phyloP scores from a whole-genome alignment of 306 rosid species.

The Amphicarpaea edgeworthii region DNA sequence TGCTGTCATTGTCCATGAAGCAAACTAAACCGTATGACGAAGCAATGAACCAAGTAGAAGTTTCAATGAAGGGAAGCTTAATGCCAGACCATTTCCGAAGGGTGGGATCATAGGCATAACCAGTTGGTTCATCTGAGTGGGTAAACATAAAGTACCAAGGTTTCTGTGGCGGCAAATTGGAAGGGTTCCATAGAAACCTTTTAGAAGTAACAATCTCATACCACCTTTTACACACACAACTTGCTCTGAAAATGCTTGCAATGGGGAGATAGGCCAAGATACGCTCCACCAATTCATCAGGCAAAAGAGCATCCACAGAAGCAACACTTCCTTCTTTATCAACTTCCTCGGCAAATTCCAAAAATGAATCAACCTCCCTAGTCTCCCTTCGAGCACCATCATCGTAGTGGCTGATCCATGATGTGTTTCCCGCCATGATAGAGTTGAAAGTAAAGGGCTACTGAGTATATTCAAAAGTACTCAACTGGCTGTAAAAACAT shows the following conservation, averaged over 20 bases:
- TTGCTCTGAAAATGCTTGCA: conserved; percentile 86
- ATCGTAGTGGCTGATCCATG: conserved; percentile 74
- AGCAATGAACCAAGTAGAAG: conserved; percentile 70
- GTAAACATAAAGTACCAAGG: conserved; percentile 99
- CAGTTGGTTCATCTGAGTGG: conserved; percentile 72
- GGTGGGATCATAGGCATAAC: conserved; percentile 78
- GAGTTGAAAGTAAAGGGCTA: conserved; percentile 47
- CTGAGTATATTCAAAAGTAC: conserved; percentile 8
- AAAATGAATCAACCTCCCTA: conserved; percentile 60
- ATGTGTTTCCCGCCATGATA: conserved; percentile 80
- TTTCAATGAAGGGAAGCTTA: conserved; percentile 75
- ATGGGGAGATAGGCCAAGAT: conserved; percentile 83
- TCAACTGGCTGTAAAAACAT: conserved; percentile 11
- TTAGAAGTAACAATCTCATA: conserved; percentile 71
- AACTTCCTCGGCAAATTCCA: conserved; percentile 66
- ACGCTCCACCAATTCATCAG: conserved; percentile 90
- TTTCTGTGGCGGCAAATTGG: conserved; percentile 64
- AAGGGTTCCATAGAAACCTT: conserved; percentile 74
- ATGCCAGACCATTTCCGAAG: conserved; percentile 90
- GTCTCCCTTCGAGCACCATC: conserved; percentile 57
- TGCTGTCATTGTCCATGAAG: conserved; percentile 84
- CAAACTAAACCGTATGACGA: conserved; percentile 86
- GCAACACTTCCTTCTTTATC: conserved; percentile 61
- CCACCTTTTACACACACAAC: conserved; percentile 90
- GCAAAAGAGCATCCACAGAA: conserved; percentile 69